Conservation (phyloP, 305 asterid genomes). For the Solanum aculeatissimum region DNA sequence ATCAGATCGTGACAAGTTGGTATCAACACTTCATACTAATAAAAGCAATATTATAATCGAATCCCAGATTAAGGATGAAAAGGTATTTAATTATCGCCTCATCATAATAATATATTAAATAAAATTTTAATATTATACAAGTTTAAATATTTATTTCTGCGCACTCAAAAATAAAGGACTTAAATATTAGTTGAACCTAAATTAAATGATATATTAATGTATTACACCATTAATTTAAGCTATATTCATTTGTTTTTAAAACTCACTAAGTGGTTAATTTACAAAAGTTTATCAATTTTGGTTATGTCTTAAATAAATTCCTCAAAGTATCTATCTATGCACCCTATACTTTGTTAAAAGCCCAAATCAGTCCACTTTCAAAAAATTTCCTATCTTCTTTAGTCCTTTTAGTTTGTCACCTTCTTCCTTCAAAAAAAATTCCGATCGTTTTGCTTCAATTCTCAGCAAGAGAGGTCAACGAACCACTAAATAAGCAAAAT, state of each 20-base stretch:
- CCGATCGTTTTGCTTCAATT: neutral
- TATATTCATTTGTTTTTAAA: too few species aligned
- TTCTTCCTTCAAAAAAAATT: neutral
- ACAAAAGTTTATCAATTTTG: neutral
- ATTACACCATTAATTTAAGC: too few species aligned
- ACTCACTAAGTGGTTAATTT: too few species aligned
- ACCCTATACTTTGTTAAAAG: neutral
- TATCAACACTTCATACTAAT: accelerated
- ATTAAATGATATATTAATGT: too few species aligned
- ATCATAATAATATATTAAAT: too few species aligned
- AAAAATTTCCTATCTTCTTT: neutral
- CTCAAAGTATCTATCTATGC: neutral
- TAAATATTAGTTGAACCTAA: too few species aligned
- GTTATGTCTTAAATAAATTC: neutral
- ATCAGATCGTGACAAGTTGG: too few species aligned
- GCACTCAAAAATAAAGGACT: too few species aligned
- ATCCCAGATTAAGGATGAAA: neutral
- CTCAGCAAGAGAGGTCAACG: neutral
- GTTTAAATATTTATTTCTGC: too few species aligned
- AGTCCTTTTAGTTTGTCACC: neutral
- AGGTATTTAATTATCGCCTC: neutral
- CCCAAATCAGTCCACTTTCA: neutral
- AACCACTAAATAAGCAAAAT: too few species aligned
- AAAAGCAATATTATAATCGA: neutral
- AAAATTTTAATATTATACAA: too few species aligned